These are phyloP conservation scores for Cotoneaster glaucophyllus DNA, from an alignment of 306 rosid species.

Conservation along the genomic window DNA sequence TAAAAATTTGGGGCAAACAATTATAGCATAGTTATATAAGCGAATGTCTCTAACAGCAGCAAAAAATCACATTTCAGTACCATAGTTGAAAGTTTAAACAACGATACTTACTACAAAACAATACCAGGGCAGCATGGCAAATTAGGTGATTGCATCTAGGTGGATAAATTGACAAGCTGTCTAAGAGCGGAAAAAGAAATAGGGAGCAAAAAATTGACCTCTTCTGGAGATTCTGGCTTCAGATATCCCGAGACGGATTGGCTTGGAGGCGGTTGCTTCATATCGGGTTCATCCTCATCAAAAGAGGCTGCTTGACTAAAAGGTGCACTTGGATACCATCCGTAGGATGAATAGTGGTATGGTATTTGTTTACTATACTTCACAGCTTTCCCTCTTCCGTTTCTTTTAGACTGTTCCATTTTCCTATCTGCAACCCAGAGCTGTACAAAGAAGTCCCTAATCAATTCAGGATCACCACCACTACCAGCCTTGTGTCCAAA, in stretches of 20 bases:
- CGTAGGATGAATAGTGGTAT: conserved; percentile 11
- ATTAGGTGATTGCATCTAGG: background rate
- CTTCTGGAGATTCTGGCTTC: conserved; percentile 54
- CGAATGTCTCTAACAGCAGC: background rate
- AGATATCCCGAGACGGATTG: conserved; percentile 49
- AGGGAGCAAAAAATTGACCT: conserved; percentile 31
- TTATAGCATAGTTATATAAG: background rate
- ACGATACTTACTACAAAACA: background rate
- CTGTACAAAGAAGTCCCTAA: conserved; percentile 49
- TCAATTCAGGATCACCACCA: conserved; percentile 23
- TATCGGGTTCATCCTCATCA: background rate
- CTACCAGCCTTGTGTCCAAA: conserved; percentile 28
- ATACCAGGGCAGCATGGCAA: background rate
- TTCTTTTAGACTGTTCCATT: conserved; percentile 15
- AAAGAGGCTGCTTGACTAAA: conserved; percentile 18
- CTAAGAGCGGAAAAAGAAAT: background rate
- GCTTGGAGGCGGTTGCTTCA: conserved; percentile 69
- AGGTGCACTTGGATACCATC: conserved; percentile 30
- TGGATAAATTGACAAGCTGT: background rate
- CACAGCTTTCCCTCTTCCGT: conserved; percentile 13
- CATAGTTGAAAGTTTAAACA: background rate
- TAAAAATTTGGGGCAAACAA: background rate
- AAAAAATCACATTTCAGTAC: background rate
- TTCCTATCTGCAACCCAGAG: conserved; percentile 63
- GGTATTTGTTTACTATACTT: background rate